Base-by-base conservation (phyloP, 163 green algal species). In the Volvox carteri region DNA sequence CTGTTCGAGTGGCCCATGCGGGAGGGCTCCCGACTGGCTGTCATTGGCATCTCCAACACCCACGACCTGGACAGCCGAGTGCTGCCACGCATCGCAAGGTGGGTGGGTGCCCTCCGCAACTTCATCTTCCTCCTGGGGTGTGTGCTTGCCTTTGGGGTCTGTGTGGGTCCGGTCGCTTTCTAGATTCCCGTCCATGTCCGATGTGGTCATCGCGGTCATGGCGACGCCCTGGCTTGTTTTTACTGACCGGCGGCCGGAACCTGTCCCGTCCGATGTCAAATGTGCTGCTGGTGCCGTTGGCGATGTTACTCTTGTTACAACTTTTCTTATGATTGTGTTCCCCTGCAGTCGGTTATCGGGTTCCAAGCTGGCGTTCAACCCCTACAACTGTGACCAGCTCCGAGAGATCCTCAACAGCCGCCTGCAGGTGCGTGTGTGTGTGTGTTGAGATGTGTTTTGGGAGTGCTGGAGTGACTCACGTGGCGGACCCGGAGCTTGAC, bases 41-140 rank as follows among this genome's bases (percentile, higher is more conserved):
- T 99, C 41, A 97, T 99, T 58, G 97, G 97, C 80, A 96, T 98
- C 74, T 97, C 96, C 85, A 99, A 99, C 95, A 99, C 98, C 4
- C 97, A 99, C 90, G 98, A 99, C 94, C 94, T 99, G 42, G 97
- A 98, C 16, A 95, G 98, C 91, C 94, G 98, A 5, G 94, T 99
- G 67, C 94, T 99, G 88, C 95, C 95, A 14, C 93, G 95, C 84
- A 98, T 98, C 68, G 93, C 90, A 39, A 93, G 89, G 91, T 92
- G 41, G 37, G 80, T 5, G 56, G 54, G 48, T 16, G 5, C 7
- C 7, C 54, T n/a, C n/a, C n/a, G n/a, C n/a, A n/a, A n/a, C 48
- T 58, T 58, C 12, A 14, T 58, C 48, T 58, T 11, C 14, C 48
- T 58, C 12, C 12, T 58, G 48, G 48, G 48, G 48, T 58, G 48